A percentile compares a stretch with the other conserved stretches of the same genome.
Conservation (phyloP, 148 eudicot species). For the Cornus suecica region DNA sequence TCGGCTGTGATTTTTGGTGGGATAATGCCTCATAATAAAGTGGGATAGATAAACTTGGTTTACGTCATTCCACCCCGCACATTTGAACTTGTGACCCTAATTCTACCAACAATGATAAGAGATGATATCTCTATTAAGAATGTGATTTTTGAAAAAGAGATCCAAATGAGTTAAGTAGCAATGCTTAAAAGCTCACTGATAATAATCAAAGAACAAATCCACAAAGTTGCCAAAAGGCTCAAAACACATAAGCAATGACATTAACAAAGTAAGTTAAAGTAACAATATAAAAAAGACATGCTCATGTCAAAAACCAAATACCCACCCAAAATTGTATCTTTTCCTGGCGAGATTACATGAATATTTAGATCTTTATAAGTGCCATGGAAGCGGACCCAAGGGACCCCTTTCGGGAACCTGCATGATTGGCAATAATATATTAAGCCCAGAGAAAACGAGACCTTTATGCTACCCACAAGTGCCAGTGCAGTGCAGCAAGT, state of each 20-base stretch:
- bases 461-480: neutral
- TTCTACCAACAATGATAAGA: constrained; percentile 4
- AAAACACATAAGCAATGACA: neutral
- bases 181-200: neutral
- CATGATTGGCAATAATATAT: constrained; percentile 11
- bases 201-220: neutral
- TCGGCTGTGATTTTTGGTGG: neutral
- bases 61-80: neutral
- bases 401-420: constrained; percentile 90
- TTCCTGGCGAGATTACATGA: constrained; percentile 86
- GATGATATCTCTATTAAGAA: neutral
- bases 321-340: constrained; percentile 75
- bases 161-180: neutral
- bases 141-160: neutral
- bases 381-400: constrained; percentile 91
- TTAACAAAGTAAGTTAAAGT: neutral
- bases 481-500: neutral
- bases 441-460: constrained; percentile 3
- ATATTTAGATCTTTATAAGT: constrained; percentile 67
- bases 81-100: neutral
- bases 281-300: neutral
- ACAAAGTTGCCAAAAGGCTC: neutral
- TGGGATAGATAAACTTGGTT: constrained; percentile 4
- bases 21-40: neutral
- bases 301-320: constrained; percentile 13